Evolutionary conservation across 2,329 filamentous ascomycete species (phyloP).

Genomic region (Fusarium tuaranense): DNA sequence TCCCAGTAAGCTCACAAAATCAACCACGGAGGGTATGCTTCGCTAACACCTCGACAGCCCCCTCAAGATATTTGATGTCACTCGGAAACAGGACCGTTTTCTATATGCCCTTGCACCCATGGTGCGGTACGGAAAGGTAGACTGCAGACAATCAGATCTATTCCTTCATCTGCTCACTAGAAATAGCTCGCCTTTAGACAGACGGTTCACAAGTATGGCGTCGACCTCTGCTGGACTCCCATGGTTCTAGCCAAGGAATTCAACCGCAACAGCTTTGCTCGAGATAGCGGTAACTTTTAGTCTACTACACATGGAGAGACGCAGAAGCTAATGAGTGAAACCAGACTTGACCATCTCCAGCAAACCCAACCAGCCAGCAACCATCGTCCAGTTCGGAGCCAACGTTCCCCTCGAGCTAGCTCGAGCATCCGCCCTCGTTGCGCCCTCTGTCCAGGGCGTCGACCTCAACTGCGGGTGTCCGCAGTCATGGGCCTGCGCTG

Average conservation of each 20-base stretch:
- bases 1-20: constrained; percentile 36
- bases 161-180: constrained; percentile 7
- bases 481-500: constrained; percentile 78
- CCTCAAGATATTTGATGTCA: constrained; percentile 69
- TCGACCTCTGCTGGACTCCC: constrained; percentile 77
- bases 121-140: constrained; percentile 73
- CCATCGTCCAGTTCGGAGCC: constrained; percentile 76
- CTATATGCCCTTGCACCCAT: constrained; percentile 74
- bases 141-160: background rate
- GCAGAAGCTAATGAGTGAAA: background rate
- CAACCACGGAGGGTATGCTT: constrained; percentile 25
- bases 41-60: constrained; percentile 55
- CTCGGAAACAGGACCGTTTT: constrained; percentile 63
- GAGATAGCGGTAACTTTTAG: constrained; percentile 65
- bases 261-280: constrained; percentile 69
- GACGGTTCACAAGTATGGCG: constrained; percentile 72
- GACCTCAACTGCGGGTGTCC: constrained; percentile 81
- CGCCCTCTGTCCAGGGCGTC: constrained; percentile 72
- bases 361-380: constrained; percentile 62
- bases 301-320: background rate
- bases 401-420: constrained; percentile 71
- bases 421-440: constrained; percentile 71
- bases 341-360: constrained; percentile 72
- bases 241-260: constrained; percentile 80
- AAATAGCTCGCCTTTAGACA: constrained; percentile 75